These are phyloP conservation scores for Otatea glauca DNA, from an alignment of 176 grass and related monocot species.

Conservation along the genomic window DNA sequence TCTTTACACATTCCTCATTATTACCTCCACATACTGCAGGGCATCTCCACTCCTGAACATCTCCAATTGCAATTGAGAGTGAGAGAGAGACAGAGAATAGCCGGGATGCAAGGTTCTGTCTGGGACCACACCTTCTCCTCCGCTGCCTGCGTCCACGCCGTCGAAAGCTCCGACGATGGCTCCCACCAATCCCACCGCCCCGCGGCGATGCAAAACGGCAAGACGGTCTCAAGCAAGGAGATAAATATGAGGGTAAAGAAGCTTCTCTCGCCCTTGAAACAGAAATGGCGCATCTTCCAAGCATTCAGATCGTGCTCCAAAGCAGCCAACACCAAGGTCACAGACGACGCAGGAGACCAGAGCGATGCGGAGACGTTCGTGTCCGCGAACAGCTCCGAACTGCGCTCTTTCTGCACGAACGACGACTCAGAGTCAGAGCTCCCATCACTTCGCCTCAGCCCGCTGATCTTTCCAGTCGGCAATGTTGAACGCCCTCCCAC, in stretches of 20 bases:
- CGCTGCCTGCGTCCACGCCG: constrained; percentile 22
- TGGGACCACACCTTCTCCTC: constrained; percentile 22
- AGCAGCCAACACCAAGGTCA: not conserved
- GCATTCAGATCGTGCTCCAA: constrained; percentile 3
- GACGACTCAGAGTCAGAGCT: not conserved
- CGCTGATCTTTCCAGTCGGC: constrained; percentile 27
- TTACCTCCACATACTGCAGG: not conserved
- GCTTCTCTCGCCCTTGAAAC: not conserved
- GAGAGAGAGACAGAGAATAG: not conserved
- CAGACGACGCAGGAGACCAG: not conserved
- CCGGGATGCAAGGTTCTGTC: constrained; percentile 8
- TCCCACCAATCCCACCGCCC: not conserved
- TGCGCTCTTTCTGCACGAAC: not conserved
- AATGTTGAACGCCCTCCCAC: not conserved
- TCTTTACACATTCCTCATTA: not conserved
- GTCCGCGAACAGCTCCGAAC: constrained; percentile 18
- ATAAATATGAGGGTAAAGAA: not conserved
- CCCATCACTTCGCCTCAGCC: constrained; percentile 5
- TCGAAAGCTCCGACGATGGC: constrained; percentile 30
- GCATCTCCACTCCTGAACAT: not conserved
- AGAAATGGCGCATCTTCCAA: not conserved
- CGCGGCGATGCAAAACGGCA: not conserved
- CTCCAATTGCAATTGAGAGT: not conserved
- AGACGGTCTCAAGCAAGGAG: not conserved
- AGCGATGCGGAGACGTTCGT: constrained; percentile 29